Base-by-base conservation (phyloP, 2,329 filamentous ascomycete species). In the Penicillium sclerotiorum region DNA sequence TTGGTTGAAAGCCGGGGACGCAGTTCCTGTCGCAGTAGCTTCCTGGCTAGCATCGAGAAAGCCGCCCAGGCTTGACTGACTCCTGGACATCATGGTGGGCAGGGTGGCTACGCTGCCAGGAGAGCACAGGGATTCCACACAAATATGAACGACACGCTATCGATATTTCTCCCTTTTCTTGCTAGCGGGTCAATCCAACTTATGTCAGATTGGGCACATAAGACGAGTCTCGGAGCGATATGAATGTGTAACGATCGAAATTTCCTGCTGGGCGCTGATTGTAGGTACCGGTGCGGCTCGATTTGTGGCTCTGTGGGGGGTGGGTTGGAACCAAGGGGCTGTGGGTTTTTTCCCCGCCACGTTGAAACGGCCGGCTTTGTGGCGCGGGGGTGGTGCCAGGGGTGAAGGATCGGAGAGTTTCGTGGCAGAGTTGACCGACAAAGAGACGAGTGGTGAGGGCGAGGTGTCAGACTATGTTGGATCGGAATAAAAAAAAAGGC, bases 61-160 rank as follows among this genome's bases (percentile, higher is more conserved):
- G 30, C 67, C n/a, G n/a, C n/a, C 69, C 56, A 72, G 48, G 50
- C 69, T 71, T 21, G 69, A 71, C 58, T 72, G 70, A 50, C 69
- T 72, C 60, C 69, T 63, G 27, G 67, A 69, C 65, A 69, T 70
- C 66, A 71, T 67, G 49, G 40, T 53, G 51, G 45, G 47, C 46
- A 47, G 40, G 23, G 44, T 49, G 47, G 41, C 27, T 36, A 47
- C 36, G 25, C 27, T 11, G n/a, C 27, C 20, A 18, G 8, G 22
- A 20, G 25, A 7, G 15, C 28, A 23, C 21, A 25, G 35, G 5
- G 15, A 20, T 12, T n/a, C 21, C 12, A 28, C 6, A 18, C 12
- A 35, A 36, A 21, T 35, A 25, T 36, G 9, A 35, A 37, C n/a
- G 11, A n/a, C n/a, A n/a, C n/a, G n/a, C n/a, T 8, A n/a, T n/a